Conservation (phyloP, 768 basidiomycete genomes). For the Trametopsis cervina region DNA sequence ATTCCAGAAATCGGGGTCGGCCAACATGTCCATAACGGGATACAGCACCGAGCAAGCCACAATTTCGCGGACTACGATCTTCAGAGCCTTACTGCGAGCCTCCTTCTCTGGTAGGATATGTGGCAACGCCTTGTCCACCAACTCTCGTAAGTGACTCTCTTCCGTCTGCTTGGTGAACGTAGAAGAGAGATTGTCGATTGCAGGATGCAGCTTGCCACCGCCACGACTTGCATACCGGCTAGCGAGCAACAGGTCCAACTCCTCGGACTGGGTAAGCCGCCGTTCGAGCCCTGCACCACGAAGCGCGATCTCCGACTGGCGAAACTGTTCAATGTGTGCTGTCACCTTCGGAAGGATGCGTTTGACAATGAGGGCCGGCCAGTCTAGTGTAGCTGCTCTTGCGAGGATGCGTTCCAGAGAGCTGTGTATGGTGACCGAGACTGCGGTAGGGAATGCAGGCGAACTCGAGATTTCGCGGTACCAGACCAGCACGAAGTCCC, state of each 20-base stretch:
- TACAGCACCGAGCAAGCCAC: conserved; percentile 75
- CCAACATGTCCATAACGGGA: conserved; percentile 86
- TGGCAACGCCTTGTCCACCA: conserved; percentile 68
- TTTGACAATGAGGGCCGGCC: conserved; percentile 71
- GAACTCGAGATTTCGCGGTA: conserved; percentile 83
- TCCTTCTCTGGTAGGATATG: conserved; percentile 73
- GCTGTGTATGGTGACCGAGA: conserved; percentile 68
- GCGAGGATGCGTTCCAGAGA: conserved; percentile 52
- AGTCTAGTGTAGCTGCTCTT: conserved; percentile 54
- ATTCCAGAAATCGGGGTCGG: conserved; percentile 98
- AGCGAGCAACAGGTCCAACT: conserved; percentile 81
- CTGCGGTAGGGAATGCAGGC: conserved; percentile 80
- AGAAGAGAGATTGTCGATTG: conserved; percentile 83
- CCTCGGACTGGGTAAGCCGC: conserved; percentile 81
- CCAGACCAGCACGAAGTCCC: conserved; percentile 89
- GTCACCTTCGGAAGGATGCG: conserved; percentile 87
- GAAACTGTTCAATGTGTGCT: conserved; percentile 82
- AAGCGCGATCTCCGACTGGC: conserved; percentile 80
- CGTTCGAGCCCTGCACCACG: conserved; percentile 80
- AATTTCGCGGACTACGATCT: conserved; percentile 74
- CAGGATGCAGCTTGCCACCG: conserved; percentile 66
- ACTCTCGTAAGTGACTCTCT: conserved; percentile 71
- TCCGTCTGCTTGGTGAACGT: conserved; percentile 87
- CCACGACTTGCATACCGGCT: conserved; percentile 69
- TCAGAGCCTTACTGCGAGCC: conserved; percentile 59